Conservation (phyloP, 192 early-diverging fungal species). For the Coemansia sp. region DNA sequence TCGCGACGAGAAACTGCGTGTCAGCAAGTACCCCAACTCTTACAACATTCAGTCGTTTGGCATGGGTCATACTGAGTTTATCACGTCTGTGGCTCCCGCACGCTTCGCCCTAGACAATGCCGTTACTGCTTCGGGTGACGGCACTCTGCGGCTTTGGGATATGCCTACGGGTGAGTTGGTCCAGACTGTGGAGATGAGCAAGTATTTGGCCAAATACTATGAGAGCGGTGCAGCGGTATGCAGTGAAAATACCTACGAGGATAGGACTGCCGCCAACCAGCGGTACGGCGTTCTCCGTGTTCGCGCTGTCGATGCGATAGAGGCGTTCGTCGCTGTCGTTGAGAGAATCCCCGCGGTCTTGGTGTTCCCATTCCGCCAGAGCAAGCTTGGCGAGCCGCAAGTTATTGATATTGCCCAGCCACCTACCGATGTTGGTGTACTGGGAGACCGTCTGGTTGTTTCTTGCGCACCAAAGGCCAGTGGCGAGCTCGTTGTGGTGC, state of each 20-base stretch:
- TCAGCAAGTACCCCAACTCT: conserved; percentile 87
- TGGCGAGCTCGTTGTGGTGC: conserved; percentile 7
- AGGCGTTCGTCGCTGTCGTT: conserved; percentile 32
- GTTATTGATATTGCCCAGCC: conserved; percentile 28
- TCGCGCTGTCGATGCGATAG: conserved; percentile 19
- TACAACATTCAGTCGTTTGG: conserved; percentile 90
- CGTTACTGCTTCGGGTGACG: conserved; percentile 86
- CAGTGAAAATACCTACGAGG: conserved; percentile 27
- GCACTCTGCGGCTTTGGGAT: conserved; percentile 77
- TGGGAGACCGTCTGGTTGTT: conserved; percentile 28
- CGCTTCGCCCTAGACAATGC: conserved; percentile 60
- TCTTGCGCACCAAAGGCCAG: conserved; percentile 17
- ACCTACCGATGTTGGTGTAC: conserved; percentile 34
- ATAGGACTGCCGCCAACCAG: conserved; percentile 33
- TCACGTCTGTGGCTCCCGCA: conserved; percentile 67
- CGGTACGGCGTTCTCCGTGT: conserved; percentile 51
- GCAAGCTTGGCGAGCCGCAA: conserved; percentile 12
- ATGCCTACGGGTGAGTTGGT: conserved; percentile 62
- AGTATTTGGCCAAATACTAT: conserved; percentile 35
- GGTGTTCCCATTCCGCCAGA: conserved; percentile 26
- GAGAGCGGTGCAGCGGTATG: conserved; percentile 23
- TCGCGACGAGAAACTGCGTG: conserved; percentile 96
- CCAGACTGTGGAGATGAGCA: conserved; percentile 66
- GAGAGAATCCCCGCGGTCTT: conserved; percentile 43
- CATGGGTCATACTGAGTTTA: conserved; percentile 85